Evolutionary conservation across 1,284 basidiomycete genomes (phyloP).

Genomic region (Dichomitus squalens): DNA sequence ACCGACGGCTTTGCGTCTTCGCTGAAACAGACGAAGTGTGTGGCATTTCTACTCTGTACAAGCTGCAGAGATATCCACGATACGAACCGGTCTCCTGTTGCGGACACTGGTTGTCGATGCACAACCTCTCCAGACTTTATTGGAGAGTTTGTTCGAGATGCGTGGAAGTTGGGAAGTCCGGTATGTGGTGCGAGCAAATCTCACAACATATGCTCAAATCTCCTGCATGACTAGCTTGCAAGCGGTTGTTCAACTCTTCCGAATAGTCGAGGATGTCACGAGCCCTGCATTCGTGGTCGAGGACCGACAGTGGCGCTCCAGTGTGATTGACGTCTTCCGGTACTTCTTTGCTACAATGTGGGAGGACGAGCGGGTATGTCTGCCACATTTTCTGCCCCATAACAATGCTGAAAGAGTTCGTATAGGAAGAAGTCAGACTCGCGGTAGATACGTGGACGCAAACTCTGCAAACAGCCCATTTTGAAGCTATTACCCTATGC

Average conservation of each 20-base stretch:
- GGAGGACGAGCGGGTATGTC: slow-evolving; percentile 59
- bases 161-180: slow-evolving; percentile 48
- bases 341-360: slow-evolving; percentile 64
- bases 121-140: slow-evolving; percentile 56
- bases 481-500: slow-evolving; percentile 62
- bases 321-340: slow-evolving; percentile 57
- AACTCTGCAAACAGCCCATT: slow-evolving; percentile 62
- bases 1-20: neutral
- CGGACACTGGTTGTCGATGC: slow-evolving; percentile 64
- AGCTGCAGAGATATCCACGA: slow-evolving; percentile 48
- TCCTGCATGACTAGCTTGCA: slow-evolving; percentile 31
- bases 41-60: slow-evolving; percentile 70
- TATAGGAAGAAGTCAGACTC: slow-evolving; percentile 66
- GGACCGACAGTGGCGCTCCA: slow-evolving; percentile 66
- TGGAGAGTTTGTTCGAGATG: slow-evolving; percentile 41
- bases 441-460: slow-evolving; percentile 57
- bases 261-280: slow-evolving; percentile 63
- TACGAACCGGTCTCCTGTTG: slow-evolving; percentile 57
- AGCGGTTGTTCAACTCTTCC: slow-evolving; percentile 54
- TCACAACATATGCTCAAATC: neutral
- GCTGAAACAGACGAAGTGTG: slow-evolving; percentile 41
- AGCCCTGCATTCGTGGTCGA: slow-evolving; percentile 61
- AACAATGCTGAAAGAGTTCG: neutral
- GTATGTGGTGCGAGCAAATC: slow-evolving; percentile 31
- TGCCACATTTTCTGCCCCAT: neutral